Evolutionary conservation across 805 yeast genomes (phyloP), one percentile per base, ranked within the genome.

Genomic region (Torulaspora quercuum): DNA sequence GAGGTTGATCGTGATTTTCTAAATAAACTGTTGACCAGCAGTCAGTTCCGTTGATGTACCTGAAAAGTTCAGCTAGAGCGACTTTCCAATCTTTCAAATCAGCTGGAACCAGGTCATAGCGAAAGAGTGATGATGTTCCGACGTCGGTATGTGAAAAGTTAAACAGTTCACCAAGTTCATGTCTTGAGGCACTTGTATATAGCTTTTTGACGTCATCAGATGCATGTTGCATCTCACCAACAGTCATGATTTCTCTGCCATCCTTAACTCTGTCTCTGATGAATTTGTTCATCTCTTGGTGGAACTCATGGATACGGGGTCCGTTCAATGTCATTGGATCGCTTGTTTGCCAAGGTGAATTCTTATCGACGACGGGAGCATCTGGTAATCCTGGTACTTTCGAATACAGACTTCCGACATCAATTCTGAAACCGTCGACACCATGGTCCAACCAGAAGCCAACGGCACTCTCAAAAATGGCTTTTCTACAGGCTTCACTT

Each of bases 1-100:
- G 65, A 9, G 80, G 72, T 49, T 73, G 80, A 56, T 76, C 81
- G 51, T 76, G 82, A 52, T 76, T 76, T 54, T 76, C 82, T 40
- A 70, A 53, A 56, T 69, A 75, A 12, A 68, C 65, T 10, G 80
- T 71, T 20, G 74, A 57, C 81, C 82, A 76, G 11, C 76, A 76
- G 45, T 75, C 80, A 11, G 75, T 67, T 13, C 63, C 70, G 32
- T 70, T 68, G 41, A 68, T 61, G 46, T 70, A 70, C 6, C 51
- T 53, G 39, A 63, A 55, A 49, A 62, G 62, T 13, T 41, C 55
- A 29, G 52, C 40, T 24, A 70, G 46, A 6, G 72, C 68, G 19
- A 61, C 52, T 49, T 73, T 73, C 51, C 68, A 63, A 11, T 70
- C 71, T 8, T 54, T 46, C 45, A 71, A 55, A 11, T 36, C 49